Evolutionary conservation across 2,329 filamentous ascomycete species (phyloP).

Genomic region (Tolypocladium album): DNA sequence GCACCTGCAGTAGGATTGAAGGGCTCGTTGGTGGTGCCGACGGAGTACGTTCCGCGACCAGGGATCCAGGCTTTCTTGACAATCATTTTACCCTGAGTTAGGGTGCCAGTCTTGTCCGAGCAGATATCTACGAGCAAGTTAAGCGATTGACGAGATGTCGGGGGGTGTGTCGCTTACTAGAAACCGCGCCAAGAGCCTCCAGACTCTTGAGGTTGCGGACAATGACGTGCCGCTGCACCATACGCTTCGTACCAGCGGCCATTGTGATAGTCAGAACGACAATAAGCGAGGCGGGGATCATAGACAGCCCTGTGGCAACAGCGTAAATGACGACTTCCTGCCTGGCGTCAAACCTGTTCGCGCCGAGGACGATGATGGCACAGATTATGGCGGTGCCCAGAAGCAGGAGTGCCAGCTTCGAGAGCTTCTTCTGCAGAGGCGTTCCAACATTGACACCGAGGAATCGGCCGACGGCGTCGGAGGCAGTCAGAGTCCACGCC

Average conservation of each 20-base stretch:
- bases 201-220: conserved; percentile 39
- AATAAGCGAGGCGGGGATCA: conserved; percentile 39
- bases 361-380: conserved; percentile 32
- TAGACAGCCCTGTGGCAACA: conserved; percentile 34
- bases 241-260: conserved; percentile 42
- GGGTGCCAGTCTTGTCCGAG: conserved; percentile 47
- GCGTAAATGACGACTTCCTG: conserved; percentile 33
- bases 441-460: conserved; percentile 47
- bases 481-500: conserved; percentile 25
- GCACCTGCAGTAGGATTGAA: conserved; percentile 45
- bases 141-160: conserved; percentile 6
- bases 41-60: conserved; percentile 32
- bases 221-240: conserved; percentile 41
- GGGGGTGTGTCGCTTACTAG: conserved; percentile 19
- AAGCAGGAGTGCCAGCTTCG: conserved; percentile 57
- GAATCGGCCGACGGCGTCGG: conserved; percentile 29
- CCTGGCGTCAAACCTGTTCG: conserved; percentile 26
- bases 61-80: conserved; percentile 42
- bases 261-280: conserved; percentile 50
- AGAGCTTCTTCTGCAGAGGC: conserved; percentile 58
- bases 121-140: conserved; percentile 32
- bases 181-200: conserved; percentile 44
- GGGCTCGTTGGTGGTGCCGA: conserved; percentile 40
- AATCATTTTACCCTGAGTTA: conserved; percentile 43
- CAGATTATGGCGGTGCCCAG: conserved; percentile 47